Evolutionary conservation across 2,329 filamentous ascomycete genomes (phyloP).

Genomic region (Colletotrichum sp.): DNA sequence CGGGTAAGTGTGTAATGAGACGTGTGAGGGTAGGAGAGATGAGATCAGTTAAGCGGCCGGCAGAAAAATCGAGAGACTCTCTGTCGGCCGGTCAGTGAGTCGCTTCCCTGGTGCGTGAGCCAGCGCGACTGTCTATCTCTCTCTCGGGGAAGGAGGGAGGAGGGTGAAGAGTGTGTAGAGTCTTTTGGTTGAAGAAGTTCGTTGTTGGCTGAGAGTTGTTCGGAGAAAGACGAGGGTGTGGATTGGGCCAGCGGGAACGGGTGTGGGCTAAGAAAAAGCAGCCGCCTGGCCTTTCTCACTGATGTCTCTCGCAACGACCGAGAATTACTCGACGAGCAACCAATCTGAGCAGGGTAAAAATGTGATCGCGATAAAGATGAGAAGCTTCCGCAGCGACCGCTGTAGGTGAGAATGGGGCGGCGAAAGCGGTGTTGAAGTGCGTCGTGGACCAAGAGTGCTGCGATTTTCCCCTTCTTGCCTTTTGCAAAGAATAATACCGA

Average conservation of each 20-base stretch:
- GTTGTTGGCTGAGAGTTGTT: slow-evolving; percentile 25
- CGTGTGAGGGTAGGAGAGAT: slow-evolving; percentile 9
- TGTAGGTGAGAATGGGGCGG: slow-evolving; percentile 3
- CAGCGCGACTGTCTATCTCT: background rate
- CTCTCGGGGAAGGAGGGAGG: background rate
- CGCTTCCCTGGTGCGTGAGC: background rate
- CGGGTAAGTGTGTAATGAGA: slow-evolving; percentile 22
- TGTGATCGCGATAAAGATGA: background rate
- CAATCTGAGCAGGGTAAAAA: background rate
- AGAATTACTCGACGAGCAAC: slow-evolving; percentile 10
- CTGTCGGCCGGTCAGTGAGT: background rate
- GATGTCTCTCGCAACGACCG: background rate
- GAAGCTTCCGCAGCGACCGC: background rate
- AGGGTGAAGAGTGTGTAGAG: background rate
- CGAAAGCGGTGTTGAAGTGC: slow-evolving; percentile 6
- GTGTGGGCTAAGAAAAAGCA: slow-evolving; percentile 22
- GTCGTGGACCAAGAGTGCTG: slow-evolving; percentile 12
- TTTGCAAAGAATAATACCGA: slow-evolving; percentile 22
- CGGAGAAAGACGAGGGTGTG: slow-evolving; percentile 13
- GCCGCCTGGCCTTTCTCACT: slow-evolving; percentile 17
- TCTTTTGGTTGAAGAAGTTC: slow-evolving; percentile 12
- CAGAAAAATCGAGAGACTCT: background rate
- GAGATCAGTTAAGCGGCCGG: background rate
- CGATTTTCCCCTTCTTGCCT: slow-evolving; percentile 20
- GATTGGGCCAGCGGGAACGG: slow-evolving; percentile 6